Evolutionary conservation across 2,329 filamentous ascomycete species (phyloP), one percentile per base, ranked within the genome.

Genomic region (Aphanocladium album): DNA sequence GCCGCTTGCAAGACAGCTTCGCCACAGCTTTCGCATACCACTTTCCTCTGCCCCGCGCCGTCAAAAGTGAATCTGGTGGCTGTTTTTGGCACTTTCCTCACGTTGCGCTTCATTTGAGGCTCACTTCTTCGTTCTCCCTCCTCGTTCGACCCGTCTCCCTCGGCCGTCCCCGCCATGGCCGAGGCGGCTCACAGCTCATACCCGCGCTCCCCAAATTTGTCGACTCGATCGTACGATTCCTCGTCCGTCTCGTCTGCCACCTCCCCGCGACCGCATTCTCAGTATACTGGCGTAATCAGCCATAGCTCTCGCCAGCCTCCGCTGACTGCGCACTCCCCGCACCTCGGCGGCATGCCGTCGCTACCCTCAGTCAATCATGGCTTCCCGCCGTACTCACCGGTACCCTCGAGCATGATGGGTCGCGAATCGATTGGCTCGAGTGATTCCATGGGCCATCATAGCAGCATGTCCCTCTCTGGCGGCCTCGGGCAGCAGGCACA

Each of bases 231-330:
- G 65, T 87, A 85, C 79, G 83, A 85, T 73, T 86, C 84, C 62
- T 86, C 84, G 12, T 85, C 84, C 52, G 82, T 85, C 67, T 85
- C 84, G 27, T 86, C 84, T 61, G 80, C 83, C 60, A 81, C 83
- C 30, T 87, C 85, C 21, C 84, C 84, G 54, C 80, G 80, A 66
- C 78, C 80, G 60, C 76, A 80, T 60, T 74, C 79, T 63, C 79
- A 81, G 67, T 83, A 83, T 69, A 71, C 82, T 3, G 67, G 79
- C 59, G 72, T 82, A 64, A 80, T 85, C 77, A 79, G 77, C 69
- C 74, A 79, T 64, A 81, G 77, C 66, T 74, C 79, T 61, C 79
- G 82, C 67, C 72, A 79, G 70, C 74, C 77, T 67, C 74, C 75
- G 46, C 76, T 79, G 61, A 75, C 79, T 63, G 77, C 80, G 27